Conservation (phyloP, 106 monocot species). For the Iris macrosiphon region DNA sequence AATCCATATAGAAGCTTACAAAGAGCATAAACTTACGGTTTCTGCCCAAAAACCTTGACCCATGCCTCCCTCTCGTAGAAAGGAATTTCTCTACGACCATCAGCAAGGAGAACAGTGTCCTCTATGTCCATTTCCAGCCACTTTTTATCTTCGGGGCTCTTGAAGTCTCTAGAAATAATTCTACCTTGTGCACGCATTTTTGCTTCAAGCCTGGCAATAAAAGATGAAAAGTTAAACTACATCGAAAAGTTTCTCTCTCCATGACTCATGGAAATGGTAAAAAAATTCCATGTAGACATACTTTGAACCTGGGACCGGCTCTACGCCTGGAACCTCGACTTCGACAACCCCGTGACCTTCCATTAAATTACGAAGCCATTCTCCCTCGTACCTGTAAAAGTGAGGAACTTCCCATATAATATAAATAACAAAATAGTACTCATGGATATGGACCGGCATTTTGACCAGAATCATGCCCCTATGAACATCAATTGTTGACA, state of each 20-base stretch:
- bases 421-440: background rate
- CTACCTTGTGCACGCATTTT: slow-evolving; percentile 77
- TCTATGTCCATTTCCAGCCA: slow-evolving; percentile 91
- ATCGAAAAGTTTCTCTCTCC: too few relatives aligned
- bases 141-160: slow-evolving; percentile 55
- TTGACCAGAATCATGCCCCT: too few relatives aligned
- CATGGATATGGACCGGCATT: background rate
- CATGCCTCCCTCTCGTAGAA: slow-evolving; percentile 83
- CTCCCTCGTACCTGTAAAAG: slow-evolving; percentile 68
- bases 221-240: too few relatives aligned
- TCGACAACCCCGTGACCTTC: slow-evolving; percentile 88
- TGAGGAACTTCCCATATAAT: background rate
- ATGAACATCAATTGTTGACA: too few relatives aligned
- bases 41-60: slow-evolving; percentile 51
- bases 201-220: slow-evolving; percentile 57
- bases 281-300: slow-evolving; percentile 19
- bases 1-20: background rate
- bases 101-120: slow-evolving; percentile 44
- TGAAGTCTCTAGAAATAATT: slow-evolving; percentile 67
- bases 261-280: background rate
- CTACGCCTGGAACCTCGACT: slow-evolving; percentile 73
- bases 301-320: slow-evolving; percentile 78
- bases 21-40: slow-evolving; percentile 63
- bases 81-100: slow-evolving; percentile 40
- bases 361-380: slow-evolving; percentile 83